Evolutionary conservation across 2,329 filamentous ascomycete species (phyloP), one percentile per base, ranked within the genome.

Genomic region (Myrmaecium sp.): DNA sequence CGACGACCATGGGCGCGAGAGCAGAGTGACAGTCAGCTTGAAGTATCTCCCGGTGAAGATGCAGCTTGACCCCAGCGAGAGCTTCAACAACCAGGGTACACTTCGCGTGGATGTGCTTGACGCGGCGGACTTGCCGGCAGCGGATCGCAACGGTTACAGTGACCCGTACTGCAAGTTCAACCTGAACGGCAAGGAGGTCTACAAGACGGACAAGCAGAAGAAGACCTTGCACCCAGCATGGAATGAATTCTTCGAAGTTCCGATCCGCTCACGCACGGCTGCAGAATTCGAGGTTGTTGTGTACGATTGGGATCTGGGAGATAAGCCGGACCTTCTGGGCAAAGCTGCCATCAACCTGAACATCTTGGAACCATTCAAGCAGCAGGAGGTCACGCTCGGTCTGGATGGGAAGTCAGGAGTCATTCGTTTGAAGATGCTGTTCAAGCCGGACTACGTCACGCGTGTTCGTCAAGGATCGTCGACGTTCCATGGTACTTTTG

Each of bases 31-130:
- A 39, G 78, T 98, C 46, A 91, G 79, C 57, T 66, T 94, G 44
- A 92, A 92, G 53, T 98, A 93, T 48, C 73, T 98, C 14, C 89
- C 89, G 0, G 74, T 95, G 33, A 73, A 80, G 57, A 98, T 98
- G 89, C 62, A 73, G 30, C 75, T 98, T 25, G 83, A 98, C 43
- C 79, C 89, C 0, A 82, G 74, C 42, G 89, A 98, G 55, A 94
- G 83, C 44, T 93, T 98, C 63, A 95, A 94, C 68, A 98, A 98
- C 55, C 92, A 93, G 71, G 89, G 89, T 32, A 84, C 74, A 31
- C 72, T 98, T 13, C 79, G 84, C 12, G 81, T 98, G n/a, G 83
- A 95, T 42, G 67, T 98, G 11, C 59, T 95, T 19, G 83, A 93
- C 49, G 89, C 75, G 11, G 59, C 69, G 6, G 75, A 93, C 32